Base-by-base conservation (phyloP, 305 asterid genomes). In the Euphrasia arctica region DNA sequence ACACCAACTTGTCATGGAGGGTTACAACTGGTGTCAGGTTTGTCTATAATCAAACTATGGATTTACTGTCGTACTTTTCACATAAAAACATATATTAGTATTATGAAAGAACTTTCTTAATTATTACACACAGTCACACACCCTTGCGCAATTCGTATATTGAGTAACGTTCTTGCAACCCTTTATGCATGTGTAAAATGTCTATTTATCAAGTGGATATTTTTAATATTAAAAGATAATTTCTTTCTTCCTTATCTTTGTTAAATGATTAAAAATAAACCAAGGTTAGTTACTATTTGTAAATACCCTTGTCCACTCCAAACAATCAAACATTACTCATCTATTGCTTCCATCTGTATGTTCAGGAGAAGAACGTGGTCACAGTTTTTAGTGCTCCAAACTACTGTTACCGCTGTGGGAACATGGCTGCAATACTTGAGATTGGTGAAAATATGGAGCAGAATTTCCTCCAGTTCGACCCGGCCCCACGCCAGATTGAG, bases 11-110 rank as follows among this genome's bases (percentile, higher is more conserved):
- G 96, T 90, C 74, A 93, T 90, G 98, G 98, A 93, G 76, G 98
- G 98, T 76, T 93, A 49, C 73, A 90, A 93, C 72, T 93, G 98
- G 98, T 87, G 96, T 86, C 98, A 93, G 97, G 97, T 93, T 64
- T 62, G 87, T 78, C 67, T 50, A 67, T 34, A 62, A 15, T 63
- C 67, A 47, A 18, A 18, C 5, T 31, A 31, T 31, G 34, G 29
- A 49, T 3, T 51, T 51, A 9, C 14, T 15, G 52, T n/a, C 6
- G 13, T n/a, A 45, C 50, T 39, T 39, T 8, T 31, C 34, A 31
- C 34, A 31, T 31, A 31, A 31, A 31, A 31, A 31, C 34, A 8
- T 39, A 2, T 7, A 39, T 39, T 39, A 7, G 2, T 7, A 39
- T 39, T 39, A 7, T 1, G 9, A 39, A 39, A 39, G 9, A 1